Base-by-base conservation (phyloP, 2,329 filamentous ascomycete genomes). In the Diaporthe capsici region DNA sequence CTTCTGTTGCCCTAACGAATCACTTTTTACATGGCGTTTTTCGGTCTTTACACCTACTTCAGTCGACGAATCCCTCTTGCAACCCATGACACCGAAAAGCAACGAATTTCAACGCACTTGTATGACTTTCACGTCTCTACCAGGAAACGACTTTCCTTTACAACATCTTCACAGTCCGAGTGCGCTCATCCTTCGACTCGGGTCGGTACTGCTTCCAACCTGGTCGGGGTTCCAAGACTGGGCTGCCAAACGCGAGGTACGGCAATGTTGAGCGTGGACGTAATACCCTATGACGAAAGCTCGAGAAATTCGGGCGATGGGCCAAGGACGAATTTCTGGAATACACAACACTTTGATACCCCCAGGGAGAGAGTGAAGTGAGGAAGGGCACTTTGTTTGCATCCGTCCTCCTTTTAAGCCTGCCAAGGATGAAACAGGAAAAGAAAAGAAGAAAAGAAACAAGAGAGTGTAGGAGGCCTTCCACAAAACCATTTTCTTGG, bases 271-370 rank as follows among this genome's bases (percentile, higher is more conserved):
- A 55, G 12, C 49, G 20, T 25, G 65, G 65, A 70, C 34, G n/a
- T 55, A 55, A 42, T 42, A 70, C 31, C 34, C 47, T n/a, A 67
- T 3, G 37, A 55, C 49, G 15, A 70, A 51, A 22, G 49, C 49
- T 53, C 15, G 34, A 28, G 4, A 25, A 42, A 28, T 42, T 31
- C n/a, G 65, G n/a, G 49, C 15, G 9, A 55, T 25, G 31, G 31
- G 65, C 65, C n/a, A 55, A 70, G 65, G 49, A 70, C 34, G 49
- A 70, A 55, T 55, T 70, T 70, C 34, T n/a, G 65, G 31, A 55
- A 70, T 49, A 42, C 34, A 70, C 34, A 68, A 20, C 65, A 70
- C 49, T 70, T 70, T 70, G 65, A 70, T 70, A 70, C 65, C 65
- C 65, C 49, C n/a, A 55, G 22, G 65, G 49, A 47, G 25, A 70